Base-by-base conservation (phyloP, 1,284 basidiomycete genomes). In the Vanrija pseudolonga region DNA sequence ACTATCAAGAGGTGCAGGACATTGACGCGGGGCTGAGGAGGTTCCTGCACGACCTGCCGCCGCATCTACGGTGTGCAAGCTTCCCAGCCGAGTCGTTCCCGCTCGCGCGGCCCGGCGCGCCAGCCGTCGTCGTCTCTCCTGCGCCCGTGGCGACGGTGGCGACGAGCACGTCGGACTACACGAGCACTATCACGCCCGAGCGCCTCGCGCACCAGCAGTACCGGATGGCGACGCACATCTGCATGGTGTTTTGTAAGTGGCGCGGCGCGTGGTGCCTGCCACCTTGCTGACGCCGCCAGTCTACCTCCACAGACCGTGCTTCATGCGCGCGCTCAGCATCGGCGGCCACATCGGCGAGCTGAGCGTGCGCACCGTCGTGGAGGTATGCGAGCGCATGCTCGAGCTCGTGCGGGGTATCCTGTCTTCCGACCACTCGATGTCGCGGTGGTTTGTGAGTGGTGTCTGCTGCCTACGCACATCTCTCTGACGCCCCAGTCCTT, bases 271-370 rank as follows among this genome's bases (percentile, higher is more conserved):
- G 1, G 20, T 4, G 11, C 14, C 17, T 9, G 24, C 44, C 9
- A 36, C 22, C n/a, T 19, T 6, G 44, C 44, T 41, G 26, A 41
- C 18, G 19, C n/a, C 26, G 11, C n/a, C 38, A 53, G 51, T 60
- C 55, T 60, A 60, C 51, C 53, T 60, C 28, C 59, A 60, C 50
- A 55, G 59, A 3, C 59, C 59, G 8, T 55, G 50, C 52, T 60
- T 60, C 20, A 60, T 60, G 47, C 51, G 52, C 12, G 50, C 59
- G 15, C 56, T 60, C 12, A 56, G 44, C 5, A 38, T 44, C 3
- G 55, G 55, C 23, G 55, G 54, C 36, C 20, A 23, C 7, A 11
- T 22, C 15, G 42, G 47, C 39, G 52, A 57, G 38, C 48, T 55
- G 22, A 49, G 49, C 18, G 55, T 60, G 3, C 53, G 52, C 24